Base-by-base conservation (phyloP, 2,329 filamentous ascomycete genomes). In the Talaromyces rugulosus region DNA sequence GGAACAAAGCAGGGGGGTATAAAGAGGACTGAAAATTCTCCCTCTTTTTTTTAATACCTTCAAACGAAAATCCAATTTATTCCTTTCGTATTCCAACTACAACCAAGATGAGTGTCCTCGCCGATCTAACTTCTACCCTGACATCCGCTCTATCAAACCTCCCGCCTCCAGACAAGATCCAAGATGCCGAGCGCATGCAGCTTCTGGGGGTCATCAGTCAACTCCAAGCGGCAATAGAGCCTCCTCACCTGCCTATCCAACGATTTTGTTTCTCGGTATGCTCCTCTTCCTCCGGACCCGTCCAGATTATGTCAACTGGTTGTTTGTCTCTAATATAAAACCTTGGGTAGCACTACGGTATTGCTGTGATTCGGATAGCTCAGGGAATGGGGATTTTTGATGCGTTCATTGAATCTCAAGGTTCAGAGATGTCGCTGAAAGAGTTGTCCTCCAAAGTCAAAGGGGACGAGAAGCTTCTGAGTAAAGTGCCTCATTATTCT, bases 131-230 rank as follows among this genome's bases (percentile, higher is more conserved):
- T 7, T n/a, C 52, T 34, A 50, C n/a, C 14, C 23, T 60, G 16
- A 18, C 51, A 8, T 50, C 52, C 4, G 42, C 52, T 50, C 30
- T 60, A 31, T 12, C 36, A 28, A 56, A 40, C 27, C 56, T 66
- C 7, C 61, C 65, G 18, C 28, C 62, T 5, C 40, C 57, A 27
- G 64, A 66, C 8, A 56, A 64, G 2, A 68, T 67, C n/a, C 50
- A 61, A 34, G 61, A 66, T 56, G 60, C 33, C 3, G 64, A 63
- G 28, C 65, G 65, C 27, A 61, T 64, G 59, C 61, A 61, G 54
- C 58, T 67, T 12, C 18, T 67, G 1, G 64, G 56, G 1, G 52
- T 36, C 0, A 52, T 67, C 1, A 54, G 58, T 9, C 59, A 65
- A 34, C 59, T 68, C 5, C 64, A 62, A 14, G 27, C 11, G 12